phyloP scores from a whole-genome alignment of 768 basidiomycete genomes.

The Macrolepiota fuliginosa region DNA sequence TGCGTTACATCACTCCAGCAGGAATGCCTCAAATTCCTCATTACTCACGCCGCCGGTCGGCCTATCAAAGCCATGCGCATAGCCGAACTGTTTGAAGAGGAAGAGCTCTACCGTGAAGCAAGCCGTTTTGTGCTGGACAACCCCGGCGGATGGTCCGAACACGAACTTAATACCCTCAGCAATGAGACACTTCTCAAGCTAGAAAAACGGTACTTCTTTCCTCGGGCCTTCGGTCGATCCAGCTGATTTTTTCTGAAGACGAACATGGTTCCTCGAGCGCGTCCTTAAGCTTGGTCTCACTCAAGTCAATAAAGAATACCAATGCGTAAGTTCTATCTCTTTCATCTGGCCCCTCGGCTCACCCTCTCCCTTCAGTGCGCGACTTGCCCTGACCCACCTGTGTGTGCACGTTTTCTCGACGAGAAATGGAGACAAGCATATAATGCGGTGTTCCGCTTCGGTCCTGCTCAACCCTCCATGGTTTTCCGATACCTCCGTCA shows the following conservation, averaged over 20 bases:
- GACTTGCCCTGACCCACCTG: conserved; percentile 77
- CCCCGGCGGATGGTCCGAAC: conserved; percentile 80
- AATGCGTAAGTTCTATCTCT: conserved; percentile 63
- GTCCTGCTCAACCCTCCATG: conserved; percentile 88
- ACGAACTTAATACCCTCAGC: conserved; percentile 78
- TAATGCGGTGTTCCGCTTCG: conserved; percentile 83
- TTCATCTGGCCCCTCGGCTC: neutral
- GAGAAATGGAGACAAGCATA: conserved; percentile 95
- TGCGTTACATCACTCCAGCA: conserved; percentile 79
- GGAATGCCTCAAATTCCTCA: conserved; percentile 82
- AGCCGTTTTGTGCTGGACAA: conserved; percentile 93
- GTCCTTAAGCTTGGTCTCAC: conserved; percentile 89
- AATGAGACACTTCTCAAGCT: conserved; percentile 84
- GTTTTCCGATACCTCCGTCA: conserved; percentile 89
- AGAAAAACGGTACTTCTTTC: conserved; percentile 67
- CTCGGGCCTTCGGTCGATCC: neutral
- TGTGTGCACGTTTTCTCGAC: conserved; percentile 81
- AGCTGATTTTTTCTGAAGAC: conserved; percentile 36
- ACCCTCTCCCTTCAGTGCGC: conserved; percentile 49
- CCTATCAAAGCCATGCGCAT: conserved; percentile 94
- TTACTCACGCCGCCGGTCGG: conserved; percentile 89
- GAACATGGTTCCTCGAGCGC: conserved; percentile 95
- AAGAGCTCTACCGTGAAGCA: conserved; percentile 86
- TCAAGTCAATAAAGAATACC: conserved; percentile 89
- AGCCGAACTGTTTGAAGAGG: conserved; percentile 87